Percentiles rank a stretch among this genome's conserved stretches.
Evolutionary conservation across 495 filamentous ascomycete species (phyloP).

Genomic region (Neurospora discreta): DNA sequence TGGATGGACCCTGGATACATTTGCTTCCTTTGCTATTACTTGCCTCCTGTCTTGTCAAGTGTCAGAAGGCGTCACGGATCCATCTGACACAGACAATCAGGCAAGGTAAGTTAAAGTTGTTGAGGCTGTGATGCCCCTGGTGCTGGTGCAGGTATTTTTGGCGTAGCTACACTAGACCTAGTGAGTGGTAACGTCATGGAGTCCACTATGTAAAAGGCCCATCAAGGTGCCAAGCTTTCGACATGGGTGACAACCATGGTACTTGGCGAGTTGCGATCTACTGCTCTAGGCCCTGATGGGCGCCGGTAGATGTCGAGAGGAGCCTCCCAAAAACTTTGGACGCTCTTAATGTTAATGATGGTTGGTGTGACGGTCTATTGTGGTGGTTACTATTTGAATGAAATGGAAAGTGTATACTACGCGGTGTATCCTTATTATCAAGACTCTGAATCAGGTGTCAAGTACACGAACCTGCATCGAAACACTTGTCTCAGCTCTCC

Average conservation of each 20-base stretch:
- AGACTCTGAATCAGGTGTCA: neutral
- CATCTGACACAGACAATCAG: neutral
- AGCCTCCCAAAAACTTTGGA: neutral
- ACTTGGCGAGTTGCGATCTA: neutral
- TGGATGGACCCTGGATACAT: neutral
- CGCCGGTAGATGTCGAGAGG: neutral
- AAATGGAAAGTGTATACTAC: neutral
- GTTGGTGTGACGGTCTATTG: too few species aligned
- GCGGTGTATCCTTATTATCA: neutral
- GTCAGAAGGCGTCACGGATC: neutral
- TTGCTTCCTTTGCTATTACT: neutral
- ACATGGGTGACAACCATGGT: neutral
- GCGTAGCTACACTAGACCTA: neutral
- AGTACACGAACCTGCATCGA: neutral
- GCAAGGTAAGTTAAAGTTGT: neutral
- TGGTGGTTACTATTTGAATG: neutral
- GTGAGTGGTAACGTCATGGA: neutral
- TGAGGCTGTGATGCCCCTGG: neutral
- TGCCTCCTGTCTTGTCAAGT: slow-evolving; percentile 2
- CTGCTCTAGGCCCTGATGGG: neutral
- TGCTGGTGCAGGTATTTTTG: neutral
- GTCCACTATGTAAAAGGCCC: neutral
- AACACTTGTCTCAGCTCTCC: neutral
- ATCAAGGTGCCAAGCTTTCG: neutral
- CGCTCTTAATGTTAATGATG: neutral